Conservation (phyloP, 163 green algal genomes). For the Coccomyxa subellipsoidea region DNA sequence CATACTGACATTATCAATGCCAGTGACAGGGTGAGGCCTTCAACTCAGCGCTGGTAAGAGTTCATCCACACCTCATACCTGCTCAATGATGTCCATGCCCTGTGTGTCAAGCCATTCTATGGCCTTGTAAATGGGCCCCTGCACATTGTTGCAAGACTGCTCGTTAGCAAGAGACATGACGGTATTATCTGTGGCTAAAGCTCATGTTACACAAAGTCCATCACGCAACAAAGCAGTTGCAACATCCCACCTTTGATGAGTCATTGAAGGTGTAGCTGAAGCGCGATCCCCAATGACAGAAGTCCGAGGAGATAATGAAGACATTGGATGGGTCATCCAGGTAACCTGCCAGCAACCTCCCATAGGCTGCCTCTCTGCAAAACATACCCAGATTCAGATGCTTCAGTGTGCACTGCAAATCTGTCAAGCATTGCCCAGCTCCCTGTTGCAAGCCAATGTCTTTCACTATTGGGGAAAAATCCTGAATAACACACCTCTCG, state of each 20-base stretch:
- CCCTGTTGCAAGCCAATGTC: not conserved
- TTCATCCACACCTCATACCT: constrained; percentile 30
- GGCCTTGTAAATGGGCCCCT: constrained; percentile 82
- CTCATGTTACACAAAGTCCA: too few species aligned
- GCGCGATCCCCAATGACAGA: constrained; percentile 93
- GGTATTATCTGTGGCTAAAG: not conserved
- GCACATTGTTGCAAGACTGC: not conserved
- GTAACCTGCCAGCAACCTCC: constrained; percentile 72
- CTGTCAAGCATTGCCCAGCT: not conserved
- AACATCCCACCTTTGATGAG: constrained; percentile 39
- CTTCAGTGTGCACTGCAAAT: too few species aligned
- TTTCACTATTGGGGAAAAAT: not conserved
- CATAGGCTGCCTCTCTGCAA: constrained; percentile 82
- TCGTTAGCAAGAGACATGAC: too few species aligned
- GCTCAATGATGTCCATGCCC: constrained; percentile 90
- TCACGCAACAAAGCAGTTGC: too few species aligned
- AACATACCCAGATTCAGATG: too few species aligned
- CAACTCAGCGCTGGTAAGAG: too few species aligned
- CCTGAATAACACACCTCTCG: constrained; percentile 37
- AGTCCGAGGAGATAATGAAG: constrained; percentile 92
- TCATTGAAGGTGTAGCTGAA: constrained; percentile 86
- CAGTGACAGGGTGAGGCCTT: too few species aligned
- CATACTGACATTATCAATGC: too few species aligned
- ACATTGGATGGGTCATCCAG: constrained; percentile 80
- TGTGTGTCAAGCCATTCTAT: constrained; percentile 84